Percentiles rank a stretch among this genome's conserved stretches.
Evolutionary conservation across 2,329 filamentous ascomycete species (phyloP).

Genomic region (Aspergillus costaricaensis): DNA sequence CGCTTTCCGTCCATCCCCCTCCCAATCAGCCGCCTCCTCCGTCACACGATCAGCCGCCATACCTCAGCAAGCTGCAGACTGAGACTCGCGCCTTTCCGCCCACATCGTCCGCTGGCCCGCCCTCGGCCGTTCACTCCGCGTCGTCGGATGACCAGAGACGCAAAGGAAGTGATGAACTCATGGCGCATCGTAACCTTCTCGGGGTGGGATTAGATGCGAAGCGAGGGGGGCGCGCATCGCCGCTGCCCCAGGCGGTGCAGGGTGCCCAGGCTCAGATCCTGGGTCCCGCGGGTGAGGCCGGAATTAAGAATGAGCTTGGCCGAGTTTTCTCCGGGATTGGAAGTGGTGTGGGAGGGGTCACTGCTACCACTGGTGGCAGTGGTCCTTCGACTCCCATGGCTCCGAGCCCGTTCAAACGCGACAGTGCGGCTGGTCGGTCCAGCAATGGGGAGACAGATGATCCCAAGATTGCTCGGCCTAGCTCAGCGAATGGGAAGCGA

Average conservation of each 20-base stretch:
- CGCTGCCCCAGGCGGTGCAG: conserved; percentile 89
- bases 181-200: conserved; percentile 69
- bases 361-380: conserved; percentile 51
- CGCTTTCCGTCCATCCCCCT: conserved; percentile 36
- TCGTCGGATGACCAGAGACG: conserved; percentile 43
- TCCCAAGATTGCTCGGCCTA: conserved; percentile 44
- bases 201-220: conserved; percentile 73
- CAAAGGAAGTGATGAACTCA: conserved; percentile 56
- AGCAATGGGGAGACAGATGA: conserved; percentile 44
- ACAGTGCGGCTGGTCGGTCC: conserved; percentile 50
- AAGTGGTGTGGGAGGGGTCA: conserved; percentile 62
- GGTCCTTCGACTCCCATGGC: conserved; percentile 57
- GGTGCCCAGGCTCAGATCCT: conserved; percentile 81
- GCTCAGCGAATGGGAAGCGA: conserved; percentile 58
- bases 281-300: conserved; percentile 77
- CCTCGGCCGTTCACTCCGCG: conserved; percentile 28
- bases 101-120: conserved; percentile 32
- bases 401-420: conserved; percentile 54
- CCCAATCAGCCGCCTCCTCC: conserved; percentile 37
- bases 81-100: conserved; percentile 39
- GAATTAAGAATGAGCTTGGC: conserved; percentile 92
- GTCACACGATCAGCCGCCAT: conserved; percentile 37
- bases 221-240: conserved; percentile 79
- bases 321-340: conserved; percentile 95
- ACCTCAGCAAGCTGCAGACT: conserved; percentile 34